Evolutionary conservation across 129 eudicot genomes (phyloP).

Genomic region (Tagetes erecta): DNA sequence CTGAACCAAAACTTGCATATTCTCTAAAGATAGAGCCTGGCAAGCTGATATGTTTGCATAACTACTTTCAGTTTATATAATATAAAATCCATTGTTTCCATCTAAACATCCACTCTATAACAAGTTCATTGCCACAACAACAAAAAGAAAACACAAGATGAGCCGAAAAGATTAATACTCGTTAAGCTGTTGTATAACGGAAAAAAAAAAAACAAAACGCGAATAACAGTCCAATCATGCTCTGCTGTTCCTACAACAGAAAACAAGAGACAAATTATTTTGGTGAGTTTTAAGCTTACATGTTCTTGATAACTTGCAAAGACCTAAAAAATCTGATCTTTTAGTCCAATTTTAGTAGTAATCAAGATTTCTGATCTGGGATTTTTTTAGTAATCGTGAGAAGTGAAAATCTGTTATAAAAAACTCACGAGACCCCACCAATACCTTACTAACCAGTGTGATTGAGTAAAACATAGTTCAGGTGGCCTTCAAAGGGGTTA

Average conservation of each 20-base stretch:
- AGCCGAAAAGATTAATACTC: neutral
- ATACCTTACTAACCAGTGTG: no score
- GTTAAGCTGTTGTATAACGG: neutral
- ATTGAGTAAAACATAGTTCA: neutral
- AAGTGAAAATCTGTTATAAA: neutral
- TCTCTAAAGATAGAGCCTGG: slow-evolving; percentile 7
- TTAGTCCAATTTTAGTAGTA: slow-evolving; percentile 10
- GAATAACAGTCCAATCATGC: slow-evolving; percentile 25
- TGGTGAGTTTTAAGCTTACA: slow-evolving; percentile 5
- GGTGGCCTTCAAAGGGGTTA: neutral
- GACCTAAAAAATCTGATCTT: neutral
- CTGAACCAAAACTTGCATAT: slow-evolving; percentile 21
- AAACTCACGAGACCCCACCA: neutral
- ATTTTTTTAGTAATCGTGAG: no score
- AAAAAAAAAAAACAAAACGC: neutral
- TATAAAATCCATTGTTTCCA: slow-evolving; percentile 25
- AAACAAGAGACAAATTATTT: neutral
- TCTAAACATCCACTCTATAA: slow-evolving; percentile 32
- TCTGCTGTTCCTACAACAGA: slow-evolving; percentile 26
- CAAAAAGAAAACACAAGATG: slow-evolving; percentile 7
- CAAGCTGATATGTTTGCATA: slow-evolving; percentile 24
- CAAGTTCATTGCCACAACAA: slow-evolving; percentile 11
- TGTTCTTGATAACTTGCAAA: slow-evolving; percentile 17
- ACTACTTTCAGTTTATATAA: slow-evolving; percentile 4
- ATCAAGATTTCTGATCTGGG: slow-evolving; percentile 1